Evolutionary conservation across 768 basidiomycete species (phyloP).

Genomic region (Porpolomopsis calyptriformis): DNA sequence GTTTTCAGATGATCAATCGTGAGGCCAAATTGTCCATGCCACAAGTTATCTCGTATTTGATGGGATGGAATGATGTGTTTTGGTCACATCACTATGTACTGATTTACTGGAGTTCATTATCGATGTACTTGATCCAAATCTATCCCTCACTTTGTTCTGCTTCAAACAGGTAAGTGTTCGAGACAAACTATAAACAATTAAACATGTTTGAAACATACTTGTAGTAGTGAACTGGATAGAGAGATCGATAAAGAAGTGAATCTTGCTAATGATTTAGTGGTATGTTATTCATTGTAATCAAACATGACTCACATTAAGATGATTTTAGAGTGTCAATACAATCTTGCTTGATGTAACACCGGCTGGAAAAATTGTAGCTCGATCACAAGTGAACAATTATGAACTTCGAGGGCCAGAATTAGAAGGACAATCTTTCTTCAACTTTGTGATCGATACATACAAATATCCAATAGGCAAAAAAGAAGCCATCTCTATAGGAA

Average conservation of each 20-base stretch:
- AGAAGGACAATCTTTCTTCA: no score
- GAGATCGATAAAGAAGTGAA: no score
- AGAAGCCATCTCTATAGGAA: neutral
- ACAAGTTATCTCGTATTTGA: slow-evolving; percentile 24
- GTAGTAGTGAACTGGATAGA: neutral
- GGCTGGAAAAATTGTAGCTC: no score
- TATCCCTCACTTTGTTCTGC: neutral
- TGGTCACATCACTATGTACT: slow-evolving; percentile 20
- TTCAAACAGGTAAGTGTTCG: neutral
- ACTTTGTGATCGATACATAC: no score
- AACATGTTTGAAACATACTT: neutral
- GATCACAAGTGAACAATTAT: no score
- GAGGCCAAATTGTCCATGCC: slow-evolving; percentile 22
- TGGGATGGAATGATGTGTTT: slow-evolving; percentile 27
- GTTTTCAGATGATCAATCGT: slow-evolving; percentile 17
- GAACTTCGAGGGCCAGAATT: no score
- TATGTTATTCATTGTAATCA: no score
- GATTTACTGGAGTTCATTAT: slow-evolving; percentile 18
- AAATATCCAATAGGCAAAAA: slow-evolving; percentile 7
- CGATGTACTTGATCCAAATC: neutral
- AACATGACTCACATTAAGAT: no score
- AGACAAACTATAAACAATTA: neutral
- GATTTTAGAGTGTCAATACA: no score
- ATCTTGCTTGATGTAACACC: no score
- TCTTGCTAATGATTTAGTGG: no score